phyloP scores from a whole-genome alignment of 208 protist genomes.

The Leishmania tropica region DNA sequence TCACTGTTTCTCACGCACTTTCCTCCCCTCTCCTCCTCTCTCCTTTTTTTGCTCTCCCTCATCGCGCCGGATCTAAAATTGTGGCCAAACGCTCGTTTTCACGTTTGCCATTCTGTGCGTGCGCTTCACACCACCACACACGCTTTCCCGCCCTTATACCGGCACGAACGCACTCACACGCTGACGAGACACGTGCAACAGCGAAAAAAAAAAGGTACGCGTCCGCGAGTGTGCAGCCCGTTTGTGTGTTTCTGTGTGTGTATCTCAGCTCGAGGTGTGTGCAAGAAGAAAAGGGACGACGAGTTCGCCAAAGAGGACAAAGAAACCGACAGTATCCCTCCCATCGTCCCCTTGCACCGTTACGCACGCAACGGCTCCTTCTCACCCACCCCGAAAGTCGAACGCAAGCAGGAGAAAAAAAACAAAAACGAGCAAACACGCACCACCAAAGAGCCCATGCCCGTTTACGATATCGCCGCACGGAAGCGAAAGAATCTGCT shows the following conservation, averaged over 20 bases:
- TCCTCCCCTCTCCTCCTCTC: neutral
- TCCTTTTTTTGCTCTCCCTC: neutral
- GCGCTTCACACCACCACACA: neutral
- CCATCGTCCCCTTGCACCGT: neutral
- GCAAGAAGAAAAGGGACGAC: neutral
- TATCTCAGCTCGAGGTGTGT: neutral
- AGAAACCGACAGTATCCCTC: neutral
- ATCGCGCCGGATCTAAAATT: neutral
- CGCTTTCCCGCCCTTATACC: neutral
- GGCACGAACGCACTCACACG: neutral
- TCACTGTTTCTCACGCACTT: neutral
- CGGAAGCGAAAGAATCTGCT: conserved; percentile 54
- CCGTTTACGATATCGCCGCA: conserved; percentile 64
- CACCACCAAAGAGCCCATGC: conserved; percentile 33
- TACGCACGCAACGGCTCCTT: neutral
- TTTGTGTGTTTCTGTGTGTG: neutral
- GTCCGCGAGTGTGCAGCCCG: neutral
- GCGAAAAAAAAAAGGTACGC: neutral
- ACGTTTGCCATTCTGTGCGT: neutral
- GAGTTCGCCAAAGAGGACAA: neutral
- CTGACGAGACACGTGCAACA: neutral
- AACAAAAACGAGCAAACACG: neutral
- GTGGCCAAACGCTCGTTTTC: neutral
- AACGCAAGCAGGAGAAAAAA: neutral
- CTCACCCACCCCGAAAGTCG: neutral